Conservation (phyloP, 148 eudicot species). For the Vaccinium macrocarpon region DNA sequence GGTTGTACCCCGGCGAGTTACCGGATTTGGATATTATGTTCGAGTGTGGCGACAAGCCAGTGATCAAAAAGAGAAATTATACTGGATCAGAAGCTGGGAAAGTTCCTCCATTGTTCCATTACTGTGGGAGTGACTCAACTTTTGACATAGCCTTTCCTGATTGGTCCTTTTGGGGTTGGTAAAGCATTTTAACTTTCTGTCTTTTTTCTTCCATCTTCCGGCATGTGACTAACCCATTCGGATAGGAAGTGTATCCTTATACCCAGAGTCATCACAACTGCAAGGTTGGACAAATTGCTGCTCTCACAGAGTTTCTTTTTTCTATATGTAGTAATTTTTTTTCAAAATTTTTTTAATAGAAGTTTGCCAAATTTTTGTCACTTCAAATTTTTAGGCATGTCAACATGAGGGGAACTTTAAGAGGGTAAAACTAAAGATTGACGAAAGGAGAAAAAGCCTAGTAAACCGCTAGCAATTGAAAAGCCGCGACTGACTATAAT, state of each 20-base stretch:
- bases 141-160: constrained; percentile 52
- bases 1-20: constrained; percentile 42
- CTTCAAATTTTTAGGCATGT: background rate
- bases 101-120: constrained; percentile 42
- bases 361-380: background rate
- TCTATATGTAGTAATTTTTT: background rate
- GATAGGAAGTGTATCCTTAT: too few relatives aligned
- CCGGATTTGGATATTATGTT: constrained; percentile 55
- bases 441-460: background rate
- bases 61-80: constrained; percentile 26
- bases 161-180: constrained; percentile 71
- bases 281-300: too few relatives aligned
- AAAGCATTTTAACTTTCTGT: constrained; percentile 8
- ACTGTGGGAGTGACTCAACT: constrained; percentile 44
- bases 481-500: background rate
- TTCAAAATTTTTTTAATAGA: background rate
- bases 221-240: background rate
- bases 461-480: background rate
- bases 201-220: background rate
- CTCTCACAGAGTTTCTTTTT: background rate
- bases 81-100: background rate
- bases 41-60: constrained; percentile 37
- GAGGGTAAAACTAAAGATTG: background rate
- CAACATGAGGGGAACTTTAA: background rate
- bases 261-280: too few relatives aligned